Evolutionary conservation across 2,329 filamentous ascomycete species (phyloP).

Genomic region (Moelleriella libera): DNA sequence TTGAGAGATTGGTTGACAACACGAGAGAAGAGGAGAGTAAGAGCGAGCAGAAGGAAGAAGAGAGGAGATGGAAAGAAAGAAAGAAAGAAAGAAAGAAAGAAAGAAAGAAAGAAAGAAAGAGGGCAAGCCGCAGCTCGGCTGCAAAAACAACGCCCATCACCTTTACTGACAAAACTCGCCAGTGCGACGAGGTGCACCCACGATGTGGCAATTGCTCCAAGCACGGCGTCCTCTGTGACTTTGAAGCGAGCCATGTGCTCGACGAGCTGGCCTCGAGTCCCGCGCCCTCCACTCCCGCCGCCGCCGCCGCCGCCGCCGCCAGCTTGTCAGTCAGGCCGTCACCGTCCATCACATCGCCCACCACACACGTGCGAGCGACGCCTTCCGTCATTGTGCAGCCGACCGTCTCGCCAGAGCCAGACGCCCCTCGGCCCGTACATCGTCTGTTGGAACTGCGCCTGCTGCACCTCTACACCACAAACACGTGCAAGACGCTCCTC

Average conservation of each 20-base stretch:
- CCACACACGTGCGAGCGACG: slow-evolving; percentile 19
- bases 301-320: slow-evolving; percentile 2
- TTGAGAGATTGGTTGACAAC: too few relatives aligned
- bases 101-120: too few relatives aligned
- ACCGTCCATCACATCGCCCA: slow-evolving; percentile 12
- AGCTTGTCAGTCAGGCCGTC: slow-evolving; percentile 3
- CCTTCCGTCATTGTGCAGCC: slow-evolving; percentile 6
- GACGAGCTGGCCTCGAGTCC: slow-evolving; percentile 24
- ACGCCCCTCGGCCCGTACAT: slow-evolving; percentile 21
- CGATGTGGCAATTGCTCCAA: slow-evolving; percentile 52
- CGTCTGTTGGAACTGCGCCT: slow-evolving; percentile 46
- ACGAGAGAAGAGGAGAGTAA: too few relatives aligned
- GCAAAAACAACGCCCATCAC: not conserved
- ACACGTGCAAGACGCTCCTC: slow-evolving; percentile 45
- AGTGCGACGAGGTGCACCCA: slow-evolving; percentile 55
- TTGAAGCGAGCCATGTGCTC: slow-evolving; percentile 36
- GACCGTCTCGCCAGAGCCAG: slow-evolving; percentile 9
- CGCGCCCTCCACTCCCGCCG: slow-evolving; percentile 7
- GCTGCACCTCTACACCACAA: slow-evolving; percentile 50
- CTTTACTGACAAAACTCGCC: not conserved
- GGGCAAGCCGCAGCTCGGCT: too few relatives aligned
- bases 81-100: too few relatives aligned
- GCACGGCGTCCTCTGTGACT: slow-evolving; percentile 53
- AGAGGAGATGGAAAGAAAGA: too few relatives aligned
- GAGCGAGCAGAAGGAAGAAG: too few relatives aligned